phyloP scores from a whole-genome alignment of 2,329 filamentous ascomycete genomes.

The Aureobasidium sp. region DNA sequence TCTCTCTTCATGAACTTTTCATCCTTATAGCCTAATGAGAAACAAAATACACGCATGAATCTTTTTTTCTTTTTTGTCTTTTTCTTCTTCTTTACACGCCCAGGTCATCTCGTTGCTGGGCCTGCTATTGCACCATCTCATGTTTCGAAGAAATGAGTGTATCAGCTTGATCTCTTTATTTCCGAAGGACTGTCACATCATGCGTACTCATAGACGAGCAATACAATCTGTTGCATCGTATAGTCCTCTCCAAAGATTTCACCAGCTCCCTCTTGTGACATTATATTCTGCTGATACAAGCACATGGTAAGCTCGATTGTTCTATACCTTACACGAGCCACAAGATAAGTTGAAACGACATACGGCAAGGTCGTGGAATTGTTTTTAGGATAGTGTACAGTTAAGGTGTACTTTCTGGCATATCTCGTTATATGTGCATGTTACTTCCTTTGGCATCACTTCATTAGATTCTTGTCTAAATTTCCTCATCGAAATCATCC shows the following conservation, averaged over 20 bases:
- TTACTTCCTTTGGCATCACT: no score
- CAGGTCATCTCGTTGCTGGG: background rate
- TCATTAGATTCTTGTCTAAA: no score
- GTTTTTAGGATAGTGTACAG: no score
- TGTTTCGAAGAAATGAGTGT: background rate
- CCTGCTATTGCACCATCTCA: background rate
- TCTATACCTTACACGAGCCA: no score
- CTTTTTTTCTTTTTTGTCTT: background rate
- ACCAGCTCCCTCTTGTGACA: no score
- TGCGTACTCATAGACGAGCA: background rate
- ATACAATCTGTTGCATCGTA: background rate
- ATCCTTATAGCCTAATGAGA: constrained; percentile 4
- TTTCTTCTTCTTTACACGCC: background rate
- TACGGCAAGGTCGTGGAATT: no score
- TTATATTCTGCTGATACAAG: no score
- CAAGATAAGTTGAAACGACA: no score
- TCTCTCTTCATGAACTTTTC: background rate
- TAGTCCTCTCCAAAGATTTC: background rate
- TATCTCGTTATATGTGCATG: no score
- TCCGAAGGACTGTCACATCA: background rate
- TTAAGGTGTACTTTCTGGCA: no score
- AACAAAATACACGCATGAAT: constrained; percentile 1
- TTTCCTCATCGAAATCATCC: background rate
- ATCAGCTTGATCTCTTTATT: background rate
- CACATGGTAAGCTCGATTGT: no score